phyloP scores from a whole-genome alignment of 2,329 filamentous ascomycete genomes.

The Colletotrichum sp. region DNA sequence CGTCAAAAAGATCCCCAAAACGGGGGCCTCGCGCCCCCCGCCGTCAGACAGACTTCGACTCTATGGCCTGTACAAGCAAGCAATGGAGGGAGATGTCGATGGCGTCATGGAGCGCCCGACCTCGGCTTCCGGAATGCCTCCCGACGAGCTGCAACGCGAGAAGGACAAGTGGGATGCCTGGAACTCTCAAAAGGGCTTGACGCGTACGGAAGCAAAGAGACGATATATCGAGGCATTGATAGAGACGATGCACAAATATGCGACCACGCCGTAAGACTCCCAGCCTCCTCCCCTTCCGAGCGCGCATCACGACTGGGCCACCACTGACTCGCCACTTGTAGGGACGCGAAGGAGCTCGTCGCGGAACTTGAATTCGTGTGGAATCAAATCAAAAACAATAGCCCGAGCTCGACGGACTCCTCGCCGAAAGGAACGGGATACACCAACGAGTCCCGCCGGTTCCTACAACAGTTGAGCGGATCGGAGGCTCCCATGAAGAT shows the following conservation, averaged over 20 bases:
- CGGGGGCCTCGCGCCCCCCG: constrained; percentile 87
- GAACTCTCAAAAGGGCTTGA: constrained; percentile 84
- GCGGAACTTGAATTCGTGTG: constrained; percentile 98
- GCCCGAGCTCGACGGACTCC: constrained; percentile 65
- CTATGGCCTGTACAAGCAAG: constrained; percentile 98
- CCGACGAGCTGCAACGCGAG: constrained; percentile 62
- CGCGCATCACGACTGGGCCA: not conserved
- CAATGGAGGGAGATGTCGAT: constrained; percentile 97
- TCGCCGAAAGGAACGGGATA: constrained; percentile 53
- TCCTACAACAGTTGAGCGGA: constrained; percentile 51
- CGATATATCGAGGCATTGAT: constrained; percentile 93
- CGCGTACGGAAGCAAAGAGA: constrained; percentile 90
- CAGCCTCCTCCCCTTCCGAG: not conserved
- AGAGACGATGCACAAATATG: constrained; percentile 95
- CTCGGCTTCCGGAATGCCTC: constrained; percentile 46
- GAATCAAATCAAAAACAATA: constrained; percentile 95
- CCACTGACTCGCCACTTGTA: constrained; percentile 29
- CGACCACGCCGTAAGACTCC: constrained; percentile 73
- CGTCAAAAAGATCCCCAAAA: constrained; percentile 95
- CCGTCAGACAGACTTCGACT: constrained; percentile 84
- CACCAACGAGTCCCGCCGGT: constrained; percentile 42
- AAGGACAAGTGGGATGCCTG: constrained; percentile 90
- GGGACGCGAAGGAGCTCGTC: constrained; percentile 85
- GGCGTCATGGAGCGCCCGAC: constrained; percentile 88
- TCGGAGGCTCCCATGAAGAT: constrained; percentile 68